These are phyloP conservation scores for Phytophthora pseudosyringae DNA, from an alignment of 352 stramenopile species.

Conservation along the genomic window DNA sequence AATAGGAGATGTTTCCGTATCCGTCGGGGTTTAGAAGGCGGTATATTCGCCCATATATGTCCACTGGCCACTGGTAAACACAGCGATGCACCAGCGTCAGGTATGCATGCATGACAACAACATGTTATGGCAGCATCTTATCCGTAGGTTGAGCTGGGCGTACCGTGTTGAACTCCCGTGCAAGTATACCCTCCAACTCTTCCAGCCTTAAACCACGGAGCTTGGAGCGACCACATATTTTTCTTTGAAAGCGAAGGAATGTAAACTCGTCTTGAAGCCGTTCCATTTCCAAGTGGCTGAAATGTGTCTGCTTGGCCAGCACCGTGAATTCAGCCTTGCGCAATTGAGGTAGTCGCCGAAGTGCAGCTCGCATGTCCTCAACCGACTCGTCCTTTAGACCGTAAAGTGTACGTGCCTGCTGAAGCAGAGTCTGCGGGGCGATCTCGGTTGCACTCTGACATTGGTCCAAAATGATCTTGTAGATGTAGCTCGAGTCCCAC, in stretches of 20 bases:
- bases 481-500: conserved; percentile 75
- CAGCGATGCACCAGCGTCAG: conserved; percentile 6
- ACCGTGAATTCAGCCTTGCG: conserved; percentile 59
- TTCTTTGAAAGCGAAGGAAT: conserved; percentile 61
- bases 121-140: background rate
- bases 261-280: conserved; percentile 72
- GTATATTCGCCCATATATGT: conserved; percentile 51
- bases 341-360: conserved; percentile 55
- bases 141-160: background rate
- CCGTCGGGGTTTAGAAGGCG: conserved; percentile 58
- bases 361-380: conserved; percentile 60
- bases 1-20: conserved; percentile 71
- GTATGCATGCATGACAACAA: background rate
- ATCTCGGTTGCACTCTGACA: conserved; percentile 41
- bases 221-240: conserved; percentile 47
- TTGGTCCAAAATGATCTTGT: conserved; percentile 65
- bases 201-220: conserved; percentile 58
- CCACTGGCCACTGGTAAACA: conserved; percentile 47
- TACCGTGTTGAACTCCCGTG: conserved; percentile 57
- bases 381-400: conserved; percentile 63
- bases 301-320: conserved; percentile 58
- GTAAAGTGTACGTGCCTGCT: conserved; percentile 53
- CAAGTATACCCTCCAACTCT: conserved; percentile 60
- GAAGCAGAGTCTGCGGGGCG: conserved; percentile 39
- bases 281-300: conserved; percentile 58